Evolutionary conservation across 768 basidiomycete genomes (phyloP), one percentile per base, ranked within the genome.

Genomic region (Pleurotus platypus): DNA sequence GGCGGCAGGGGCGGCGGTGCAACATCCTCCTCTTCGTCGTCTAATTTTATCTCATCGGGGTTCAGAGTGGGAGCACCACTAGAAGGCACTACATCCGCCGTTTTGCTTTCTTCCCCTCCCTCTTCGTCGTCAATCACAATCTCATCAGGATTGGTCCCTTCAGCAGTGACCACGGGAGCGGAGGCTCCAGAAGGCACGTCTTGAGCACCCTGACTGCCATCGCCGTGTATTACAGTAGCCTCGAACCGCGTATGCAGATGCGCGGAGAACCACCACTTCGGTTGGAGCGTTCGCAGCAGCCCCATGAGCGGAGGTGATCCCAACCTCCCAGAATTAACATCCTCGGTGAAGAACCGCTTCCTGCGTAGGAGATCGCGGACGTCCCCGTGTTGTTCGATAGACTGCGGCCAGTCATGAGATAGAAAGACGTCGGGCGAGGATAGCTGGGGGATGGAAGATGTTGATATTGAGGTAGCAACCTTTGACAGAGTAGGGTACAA

Each of bases 371-470:
- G 76, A 7, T 64, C 75, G 5, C 66, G 63, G 5, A 86, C 69
- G 64, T 98, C 80, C 15, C 95, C 94, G 61, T 94, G 78, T 7
- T 85, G 83, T 58, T 90, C 93, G 55, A 99, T 94, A 1, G 78
- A 78, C 42, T 83, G 80, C 0, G 97, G 97, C 97, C 96, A 99
- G 70, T 98, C 97, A 67, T 99, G 96, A 2, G 95, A 98, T 37
- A 98, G 78, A 75, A 98, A 92, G 24, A 98, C 80, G 26, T 85
- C 72, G 5, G 86, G 20, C 2, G 20, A 20, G 20, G 20, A 20
- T 20, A 20, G 20, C 20, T 20, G 2, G 20, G 20, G 20, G 20
- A n/a, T 16, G 40, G 9, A 37, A 16, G 38, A 55, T 79, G 57
- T 57, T 26, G 5, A 20, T 26, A 20, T 16, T 58, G 5, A 18